phyloP scores from a whole-genome alignment of 2,329 filamentous ascomycete genomes.

The Cladophialophora psammophila region DNA sequence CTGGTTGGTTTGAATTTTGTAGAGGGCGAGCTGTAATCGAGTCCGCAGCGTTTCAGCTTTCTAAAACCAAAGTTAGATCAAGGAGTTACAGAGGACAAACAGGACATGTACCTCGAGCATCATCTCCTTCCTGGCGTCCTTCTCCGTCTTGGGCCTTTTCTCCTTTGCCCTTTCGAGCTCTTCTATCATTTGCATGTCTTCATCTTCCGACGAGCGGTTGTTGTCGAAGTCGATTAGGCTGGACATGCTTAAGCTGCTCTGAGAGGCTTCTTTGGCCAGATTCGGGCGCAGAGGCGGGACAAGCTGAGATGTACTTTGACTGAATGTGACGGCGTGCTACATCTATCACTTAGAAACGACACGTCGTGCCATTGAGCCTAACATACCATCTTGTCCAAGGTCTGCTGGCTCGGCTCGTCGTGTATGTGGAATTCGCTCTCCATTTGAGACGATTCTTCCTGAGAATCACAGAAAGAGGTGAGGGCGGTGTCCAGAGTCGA shows the following conservation, averaged over 20 bases:
- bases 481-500: slow-evolving; percentile 28
- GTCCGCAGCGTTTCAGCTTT: slow-evolving; percentile 40
- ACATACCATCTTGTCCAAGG: slow-evolving; percentile 40
- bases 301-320: slow-evolving; percentile 35
- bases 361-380: background rate
- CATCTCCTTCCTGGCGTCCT: slow-evolving; percentile 37
- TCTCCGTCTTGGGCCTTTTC: slow-evolving; percentile 42
- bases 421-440: slow-evolving; percentile 40
- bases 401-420: slow-evolving; percentile 41
- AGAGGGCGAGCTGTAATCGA: slow-evolving; percentile 40
- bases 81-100: background rate
- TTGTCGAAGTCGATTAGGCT: slow-evolving; percentile 41
- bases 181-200: slow-evolving; percentile 40
- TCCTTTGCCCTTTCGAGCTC: slow-evolving; percentile 42
- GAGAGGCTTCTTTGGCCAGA: slow-evolving; percentile 34
- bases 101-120: slow-evolving; percentile 31
- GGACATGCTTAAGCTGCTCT: slow-evolving; percentile 40
- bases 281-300: slow-evolving; percentile 30
- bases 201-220: slow-evolving; percentile 32
- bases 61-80: slow-evolving; percentile 17
- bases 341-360: background rate
- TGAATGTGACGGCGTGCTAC: slow-evolving; percentile 35
- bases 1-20: slow-evolving; percentile 42
- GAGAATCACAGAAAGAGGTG: slow-evolving; percentile 36
- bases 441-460: slow-evolving; percentile 32